These are phyloP conservation scores for Encephalitozoon hellem DNA, from an alignment of 371 early-diverging fungal species.

Conservation along the genomic window DNA sequence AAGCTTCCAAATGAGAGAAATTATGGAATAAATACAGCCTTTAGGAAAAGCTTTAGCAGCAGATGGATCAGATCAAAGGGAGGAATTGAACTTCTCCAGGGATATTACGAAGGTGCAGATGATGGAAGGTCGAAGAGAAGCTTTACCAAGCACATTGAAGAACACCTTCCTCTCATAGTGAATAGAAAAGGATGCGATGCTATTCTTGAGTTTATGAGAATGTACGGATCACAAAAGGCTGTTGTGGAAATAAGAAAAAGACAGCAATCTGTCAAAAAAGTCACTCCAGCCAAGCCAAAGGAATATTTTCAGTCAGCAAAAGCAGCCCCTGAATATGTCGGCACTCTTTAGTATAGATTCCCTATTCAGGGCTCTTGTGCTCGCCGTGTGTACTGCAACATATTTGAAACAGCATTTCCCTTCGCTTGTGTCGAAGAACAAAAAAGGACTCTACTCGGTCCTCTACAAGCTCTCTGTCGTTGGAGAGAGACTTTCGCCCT, in stretches of 20 bases:
- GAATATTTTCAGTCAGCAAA: background rate
- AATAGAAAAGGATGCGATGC: background rate
- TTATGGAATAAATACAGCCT: slow-evolving; percentile 13
- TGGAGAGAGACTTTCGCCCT: slow-evolving; percentile 57
- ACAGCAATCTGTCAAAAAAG: background rate
- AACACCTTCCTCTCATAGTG: background rate
- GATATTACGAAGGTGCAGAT: slow-evolving; percentile 20
- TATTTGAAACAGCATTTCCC: slow-evolving; percentile 69
- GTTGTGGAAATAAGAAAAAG: background rate
- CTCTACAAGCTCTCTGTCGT: slow-evolving; percentile 48
- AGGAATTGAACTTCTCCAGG: slow-evolving; percentile 8
- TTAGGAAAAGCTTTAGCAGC: background rate
- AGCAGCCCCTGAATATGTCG: slow-evolving; percentile 45
- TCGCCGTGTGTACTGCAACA: slow-evolving; percentile 69
- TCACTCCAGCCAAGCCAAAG: background rate
- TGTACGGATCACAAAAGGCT: background rate
- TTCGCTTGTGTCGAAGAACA: slow-evolving; percentile 65
- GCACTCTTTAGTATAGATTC: slow-evolving; percentile 72
- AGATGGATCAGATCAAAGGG: slow-evolving; percentile 19
- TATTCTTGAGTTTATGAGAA: background rate
- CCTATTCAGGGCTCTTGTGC: slow-evolving; percentile 66
- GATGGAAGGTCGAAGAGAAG: background rate
- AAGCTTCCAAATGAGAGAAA: background rate
- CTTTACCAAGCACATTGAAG: background rate
- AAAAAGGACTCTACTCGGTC: slow-evolving; percentile 63